phyloP scores from a whole-genome alignment of 2,329 filamentous ascomycete genomes.

The Beauveria bassiana region DNA sequence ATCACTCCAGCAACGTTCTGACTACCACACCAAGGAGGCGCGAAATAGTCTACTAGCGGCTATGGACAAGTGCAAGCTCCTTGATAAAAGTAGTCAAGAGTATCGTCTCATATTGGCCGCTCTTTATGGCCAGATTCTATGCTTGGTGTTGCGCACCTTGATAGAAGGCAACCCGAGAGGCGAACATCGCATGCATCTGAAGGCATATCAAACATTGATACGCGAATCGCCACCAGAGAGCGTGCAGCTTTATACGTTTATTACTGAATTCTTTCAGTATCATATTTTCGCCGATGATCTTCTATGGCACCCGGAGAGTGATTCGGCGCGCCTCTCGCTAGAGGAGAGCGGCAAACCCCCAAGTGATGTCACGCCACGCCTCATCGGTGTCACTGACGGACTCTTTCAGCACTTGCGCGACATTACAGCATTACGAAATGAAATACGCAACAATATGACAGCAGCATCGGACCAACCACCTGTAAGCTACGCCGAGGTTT shows the following conservation, averaged over 20 bases:
- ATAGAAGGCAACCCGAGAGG: conserved; percentile 51
- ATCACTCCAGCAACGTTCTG: conserved; percentile 41
- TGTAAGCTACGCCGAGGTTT: conserved; percentile 66
- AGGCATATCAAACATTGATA: conserved; percentile 68
- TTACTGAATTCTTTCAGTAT: conserved; percentile 79
- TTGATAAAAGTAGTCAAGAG: conserved; percentile 35
- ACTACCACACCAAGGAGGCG: conserved; percentile 49
- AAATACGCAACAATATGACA: conserved; percentile 60
- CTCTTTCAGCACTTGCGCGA: conserved; percentile 71
- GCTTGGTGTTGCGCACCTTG: conserved; percentile 49
- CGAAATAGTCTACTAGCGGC: conserved; percentile 43
- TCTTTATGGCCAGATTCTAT: conserved; percentile 56
- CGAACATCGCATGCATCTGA: conserved; percentile 72
- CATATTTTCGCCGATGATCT: conserved; percentile 62
- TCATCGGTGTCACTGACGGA: conserved; percentile 76
- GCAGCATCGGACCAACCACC: conserved; percentile 49
- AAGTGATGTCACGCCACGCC: conserved; percentile 39
- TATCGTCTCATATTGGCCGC: conserved; percentile 43
- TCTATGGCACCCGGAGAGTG: conserved; percentile 39
- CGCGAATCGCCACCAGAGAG: conserved; percentile 51
- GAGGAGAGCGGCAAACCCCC: conserved; percentile 27
- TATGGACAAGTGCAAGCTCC: conserved; percentile 31
- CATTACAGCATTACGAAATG: conserved; percentile 70
- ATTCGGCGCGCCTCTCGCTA: conserved; percentile 29
- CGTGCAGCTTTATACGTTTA: conserved; percentile 55